Base-by-base conservation (phyloP, 345 rosid genomes). In the Citropsis articulata region DNA sequence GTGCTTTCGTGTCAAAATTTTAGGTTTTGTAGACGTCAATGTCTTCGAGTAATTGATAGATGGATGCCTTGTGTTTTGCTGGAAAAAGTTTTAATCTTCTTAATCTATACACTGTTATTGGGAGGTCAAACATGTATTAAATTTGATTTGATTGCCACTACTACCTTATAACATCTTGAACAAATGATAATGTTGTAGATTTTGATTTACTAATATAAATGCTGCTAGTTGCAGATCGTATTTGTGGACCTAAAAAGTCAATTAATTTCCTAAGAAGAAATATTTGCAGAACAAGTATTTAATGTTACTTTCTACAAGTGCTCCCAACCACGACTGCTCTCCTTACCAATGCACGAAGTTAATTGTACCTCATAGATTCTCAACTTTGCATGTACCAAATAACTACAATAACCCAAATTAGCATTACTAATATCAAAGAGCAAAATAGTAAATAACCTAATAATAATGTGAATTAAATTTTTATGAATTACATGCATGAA, bases 321-420 rank as follows among this genome's bases (percentile, higher is more conserved):
- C 81, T 95, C 98, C 97, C 98, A 93, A 19, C 95, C 98, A 73
- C 91, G 97, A 73, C 84, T 84, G 79, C 91, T 83, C 83, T 93
- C 90, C 76, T 12, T 12, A 91, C 97, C 80, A 80, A 72, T 82
- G 92, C 95, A 53, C 91, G 83, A 48, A 95, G 91, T 59, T 95
- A 97, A 85, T 95, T 95, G 79, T 91, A 95, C 42, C 91, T 86
- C 93, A 85, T 88, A 59, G 97, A 93, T 84, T 95, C 97, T 95
- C 91, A 84, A 75, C 2, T 1, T 74, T 78, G 55, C 78, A 87
- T 73, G 67, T 78, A 83, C 61, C 24, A 78, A 69, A 77, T 28
- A 55, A 66, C 66, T 66, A 78, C 33, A 25, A 56, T 72, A 72
- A 56, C 38, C n/a, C 57, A 22, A 8, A 16, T 28, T 72, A 28